These are phyloP conservation scores for Kodamaea kakaduensis DNA, from an alignment of 805 yeast genomes.

Conservation along the genomic window DNA sequence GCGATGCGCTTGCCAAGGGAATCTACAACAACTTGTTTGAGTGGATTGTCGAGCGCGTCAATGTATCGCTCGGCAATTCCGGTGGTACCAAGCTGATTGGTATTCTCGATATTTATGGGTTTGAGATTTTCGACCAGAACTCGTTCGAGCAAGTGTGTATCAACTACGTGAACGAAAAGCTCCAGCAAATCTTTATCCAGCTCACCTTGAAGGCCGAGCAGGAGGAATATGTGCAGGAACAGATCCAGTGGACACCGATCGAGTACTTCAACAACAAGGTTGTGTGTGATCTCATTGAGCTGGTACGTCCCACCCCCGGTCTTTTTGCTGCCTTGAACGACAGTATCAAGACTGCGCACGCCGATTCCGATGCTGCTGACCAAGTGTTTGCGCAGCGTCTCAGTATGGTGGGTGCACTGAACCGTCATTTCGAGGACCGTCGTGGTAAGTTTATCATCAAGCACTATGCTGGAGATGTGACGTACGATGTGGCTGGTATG, in stretches of 20 bases:
- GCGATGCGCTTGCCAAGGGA: slow-evolving; percentile 94
- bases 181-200: slow-evolving; percentile 95
- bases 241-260: slow-evolving; percentile 96
- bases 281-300: slow-evolving; percentile 95
- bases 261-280: slow-evolving; percentile 93
- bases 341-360: slow-evolving; percentile 97
- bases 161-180: slow-evolving; percentile 91
- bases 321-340: slow-evolving; percentile 94
- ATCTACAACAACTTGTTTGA: slow-evolving; percentile 89
- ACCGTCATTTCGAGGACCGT: slow-evolving; percentile 87
- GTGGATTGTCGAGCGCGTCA: slow-evolving; percentile 93
- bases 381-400: slow-evolving; percentile 92
- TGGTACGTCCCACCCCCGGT: slow-evolving; percentile 87
- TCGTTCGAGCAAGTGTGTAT: slow-evolving; percentile 94
- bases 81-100: slow-evolving; percentile 71
- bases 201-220: slow-evolving; percentile 95
- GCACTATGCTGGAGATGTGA: slow-evolving; percentile 98
- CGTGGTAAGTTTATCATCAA: slow-evolving; percentile 82
- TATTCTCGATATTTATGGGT: slow-evolving; percentile 92
- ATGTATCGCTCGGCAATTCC: slow-evolving; percentile 58
- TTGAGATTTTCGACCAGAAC: slow-evolving; percentile 92
- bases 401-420: slow-evolving; percentile 69
- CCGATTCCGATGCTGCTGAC: slow-evolving; percentile 94
- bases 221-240: slow-evolving; percentile 93
- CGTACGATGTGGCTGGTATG: slow-evolving; percentile 83